These are phyloP conservation scores for Kwoniella dendrophila DNA, from an alignment of 768 basidiomycete genomes.

Conservation along the genomic window DNA sequence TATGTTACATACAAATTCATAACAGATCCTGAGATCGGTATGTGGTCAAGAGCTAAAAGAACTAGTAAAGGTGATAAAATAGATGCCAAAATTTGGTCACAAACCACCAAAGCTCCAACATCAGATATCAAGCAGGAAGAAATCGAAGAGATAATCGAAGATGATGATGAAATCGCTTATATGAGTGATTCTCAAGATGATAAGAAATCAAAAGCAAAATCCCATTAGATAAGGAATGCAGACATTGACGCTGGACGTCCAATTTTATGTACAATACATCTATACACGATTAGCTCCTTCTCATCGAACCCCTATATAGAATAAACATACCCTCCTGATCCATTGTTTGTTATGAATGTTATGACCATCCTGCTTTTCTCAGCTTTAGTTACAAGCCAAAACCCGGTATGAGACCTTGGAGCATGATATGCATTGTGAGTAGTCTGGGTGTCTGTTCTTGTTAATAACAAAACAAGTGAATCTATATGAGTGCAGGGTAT, in stretches of 20 bases:
- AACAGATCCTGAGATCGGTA: slow-evolving; percentile 80
- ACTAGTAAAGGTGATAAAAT: slow-evolving; percentile 44
- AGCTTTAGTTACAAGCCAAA: no score
- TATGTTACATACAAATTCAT: slow-evolving; percentile 95
- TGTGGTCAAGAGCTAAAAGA: slow-evolving; percentile 85
- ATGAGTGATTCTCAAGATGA: slow-evolving; percentile 14
- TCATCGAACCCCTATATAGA: neutral
- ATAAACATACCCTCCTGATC: no score
- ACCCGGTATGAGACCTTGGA: no score
- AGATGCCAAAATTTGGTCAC: slow-evolving; percentile 51
- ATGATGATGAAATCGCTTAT: slow-evolving; percentile 18
- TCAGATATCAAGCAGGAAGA: neutral
- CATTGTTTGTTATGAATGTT: neutral
- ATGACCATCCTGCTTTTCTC: neutral
- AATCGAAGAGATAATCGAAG: neutral
- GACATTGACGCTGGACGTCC: slow-evolving; percentile 1
- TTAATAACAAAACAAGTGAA: no score
- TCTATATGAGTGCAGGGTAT: no score
- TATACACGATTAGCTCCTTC: neutral
- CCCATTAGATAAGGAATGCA: neutral
- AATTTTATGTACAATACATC: neutral
- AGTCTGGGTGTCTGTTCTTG: no score
- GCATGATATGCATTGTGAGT: no score
- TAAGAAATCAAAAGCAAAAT: neutral
- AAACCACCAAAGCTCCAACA: neutral